phyloP scores from a whole-genome alignment of 495 filamentous ascomycete species.

The Evansstolkia leycettana region DNA sequence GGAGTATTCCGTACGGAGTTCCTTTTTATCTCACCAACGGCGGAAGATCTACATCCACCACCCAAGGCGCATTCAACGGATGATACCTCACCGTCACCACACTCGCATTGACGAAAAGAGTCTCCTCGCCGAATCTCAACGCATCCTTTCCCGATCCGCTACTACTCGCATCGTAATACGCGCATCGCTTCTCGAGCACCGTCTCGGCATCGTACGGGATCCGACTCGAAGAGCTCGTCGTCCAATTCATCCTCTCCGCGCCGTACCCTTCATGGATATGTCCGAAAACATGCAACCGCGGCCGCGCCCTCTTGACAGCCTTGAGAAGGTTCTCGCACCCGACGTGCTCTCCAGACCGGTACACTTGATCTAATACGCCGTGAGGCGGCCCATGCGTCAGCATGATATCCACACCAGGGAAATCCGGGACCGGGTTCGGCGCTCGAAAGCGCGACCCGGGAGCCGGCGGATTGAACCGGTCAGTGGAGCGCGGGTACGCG shows the following conservation, averaged over 20 bases:
- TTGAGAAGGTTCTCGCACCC: constrained; percentile 35
- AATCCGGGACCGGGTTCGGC: constrained; percentile 35
- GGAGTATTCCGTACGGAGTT: not conserved
- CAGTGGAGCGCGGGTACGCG: constrained; percentile 38
- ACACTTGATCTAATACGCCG: constrained; percentile 41
- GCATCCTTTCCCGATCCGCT: no score
- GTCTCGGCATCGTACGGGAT: constrained; percentile 1
- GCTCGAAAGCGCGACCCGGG: constrained; percentile 16
- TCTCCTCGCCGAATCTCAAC: constrained; percentile 40
- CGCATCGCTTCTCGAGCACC: not conserved
- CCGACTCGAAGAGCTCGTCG: constrained; percentile 3
- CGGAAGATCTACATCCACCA: constrained; percentile 52
- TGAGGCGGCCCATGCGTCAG: constrained; percentile 66
- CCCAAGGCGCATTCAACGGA: constrained; percentile 44
- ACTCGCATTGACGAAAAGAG: constrained; percentile 63
- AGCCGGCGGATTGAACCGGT: constrained; percentile 38
- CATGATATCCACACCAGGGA: constrained; percentile 44
- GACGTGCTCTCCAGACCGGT: constrained; percentile 15
- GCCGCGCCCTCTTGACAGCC: constrained; percentile 31
- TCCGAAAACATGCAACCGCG: constrained; percentile 45
- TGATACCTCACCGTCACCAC: constrained; percentile 40
- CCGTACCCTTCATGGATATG: constrained; percentile 64
- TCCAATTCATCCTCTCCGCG: constrained; percentile 47
- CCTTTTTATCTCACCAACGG: no score
- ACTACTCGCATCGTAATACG: no score